phyloP scores from a whole-genome alignment of 1,139 yeast species.

The Yamadazyma taylorii region DNA sequence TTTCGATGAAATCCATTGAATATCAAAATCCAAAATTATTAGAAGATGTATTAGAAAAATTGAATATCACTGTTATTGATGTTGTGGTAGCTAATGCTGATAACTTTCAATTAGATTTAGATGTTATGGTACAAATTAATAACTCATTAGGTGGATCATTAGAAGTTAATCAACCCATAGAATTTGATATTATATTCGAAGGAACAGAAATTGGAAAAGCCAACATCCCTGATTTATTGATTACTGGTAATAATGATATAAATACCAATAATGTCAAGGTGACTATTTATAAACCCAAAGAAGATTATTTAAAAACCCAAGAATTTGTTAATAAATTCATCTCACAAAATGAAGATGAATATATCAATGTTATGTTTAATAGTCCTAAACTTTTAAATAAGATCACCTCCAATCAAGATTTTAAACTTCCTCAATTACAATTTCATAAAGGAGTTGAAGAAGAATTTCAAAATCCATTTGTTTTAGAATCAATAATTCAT shows the following conservation, averaged over 20 bases:
- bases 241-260: background rate
- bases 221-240: background rate
- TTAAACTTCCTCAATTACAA: conserved; percentile 4
- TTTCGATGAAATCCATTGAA: background rate
- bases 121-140: background rate
- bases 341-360: conserved; percentile 2
- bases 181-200: background rate
- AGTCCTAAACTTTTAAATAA: background rate
- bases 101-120: background rate
- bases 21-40: background rate
- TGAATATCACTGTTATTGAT: background rate
- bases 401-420: background rate
- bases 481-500: conserved; percentile 42
- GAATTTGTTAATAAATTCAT: conserved; percentile 8
- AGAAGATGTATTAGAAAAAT: background rate
- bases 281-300: background rate
- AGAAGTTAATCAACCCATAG: background rate
- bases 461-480: conserved; percentile 7
- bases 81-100: background rate
- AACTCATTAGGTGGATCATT: background rate
- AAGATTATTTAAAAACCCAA: conserved; percentile 1
- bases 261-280: background rate
- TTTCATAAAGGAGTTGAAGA: conserved; percentile 2
- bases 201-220: background rate
- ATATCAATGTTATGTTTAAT: background rate